Base-by-base conservation (phyloP, 352 stramenopile species). In the Phytopythium vexans region DNA sequence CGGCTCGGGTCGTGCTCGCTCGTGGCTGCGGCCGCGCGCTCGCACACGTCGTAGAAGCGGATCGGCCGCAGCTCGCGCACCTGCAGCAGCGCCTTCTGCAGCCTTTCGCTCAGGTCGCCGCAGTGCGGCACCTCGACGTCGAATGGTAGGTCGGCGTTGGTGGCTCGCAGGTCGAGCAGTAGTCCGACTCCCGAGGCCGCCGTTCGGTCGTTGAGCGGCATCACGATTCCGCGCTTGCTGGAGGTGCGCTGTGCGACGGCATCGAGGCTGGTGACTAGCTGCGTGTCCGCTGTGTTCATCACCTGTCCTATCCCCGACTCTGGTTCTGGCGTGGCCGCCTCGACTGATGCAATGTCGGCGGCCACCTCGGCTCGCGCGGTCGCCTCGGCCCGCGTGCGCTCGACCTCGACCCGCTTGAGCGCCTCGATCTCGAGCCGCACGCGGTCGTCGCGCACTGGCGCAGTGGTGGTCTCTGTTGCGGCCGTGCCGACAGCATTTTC, bases 71-170 rank as follows among this genome's bases (percentile, higher is more conserved):
- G 45, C 21, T 61, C 56, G 8, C 59, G 52, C 35, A 40, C 51
- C 42, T 61, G 45, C 40, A 53, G 39, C 16, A 65, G 56, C n/a
- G 55, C 56, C 8, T 59, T 41, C 31, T 54, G 44, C 32, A 16
- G 9, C 3, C 10, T 37, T 3, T 54, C 39, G 21, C 43, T 58
- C 31, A 77, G 58, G 37, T 77, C 68, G 12, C 68, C 68, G 33
- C 68, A 77, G 43, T 77, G 68, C 32, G 68, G 68, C 6, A 73
- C 57, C 43, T 77, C 64, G 33, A 73, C 67, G 40, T 72, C 56
- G 37, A 73, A 68, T 35, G 68, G 63, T 47, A 73, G 15, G 34
- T 70, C 58, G n/a, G 69, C 49, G 31, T 66, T 41, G 48, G 63
- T 57, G 21, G 43, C 56, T 33, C 64, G 52, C 16, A 73, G 52